Evolutionary conservation across 768 basidiomycete species (phyloP).

Genomic region (Coprinopsis strossmayeri): DNA sequence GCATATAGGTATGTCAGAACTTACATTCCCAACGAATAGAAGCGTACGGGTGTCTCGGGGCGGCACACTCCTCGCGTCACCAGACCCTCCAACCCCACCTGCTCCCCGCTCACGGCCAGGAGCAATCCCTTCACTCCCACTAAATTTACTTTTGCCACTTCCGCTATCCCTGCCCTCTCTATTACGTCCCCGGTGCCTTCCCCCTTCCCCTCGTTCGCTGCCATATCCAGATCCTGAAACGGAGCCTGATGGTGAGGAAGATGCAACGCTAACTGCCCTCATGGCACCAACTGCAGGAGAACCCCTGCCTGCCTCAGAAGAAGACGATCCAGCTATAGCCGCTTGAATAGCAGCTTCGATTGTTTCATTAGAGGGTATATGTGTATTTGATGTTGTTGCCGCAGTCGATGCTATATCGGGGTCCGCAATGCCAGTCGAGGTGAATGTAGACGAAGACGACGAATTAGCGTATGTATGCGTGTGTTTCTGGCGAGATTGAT

Average conservation of each 20-base stretch:
- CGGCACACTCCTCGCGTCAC: conserved; percentile 38
- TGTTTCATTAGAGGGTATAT: conserved; percentile 53
- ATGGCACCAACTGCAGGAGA: too few species aligned
- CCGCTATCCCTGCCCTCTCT: background rate
- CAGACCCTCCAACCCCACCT: background rate
- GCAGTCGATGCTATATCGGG: background rate
- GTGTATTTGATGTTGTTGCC: background rate
- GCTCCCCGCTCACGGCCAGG: too few species aligned
- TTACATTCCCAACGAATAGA: conserved; percentile 92
- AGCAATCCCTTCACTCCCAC: background rate
- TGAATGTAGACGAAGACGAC: background rate
- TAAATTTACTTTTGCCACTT: background rate
- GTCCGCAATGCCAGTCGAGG: background rate
- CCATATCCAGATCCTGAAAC: background rate
- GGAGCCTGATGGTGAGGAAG: background rate
- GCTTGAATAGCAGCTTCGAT: conserved; percentile 90
- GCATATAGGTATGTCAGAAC: conserved; percentile 5
- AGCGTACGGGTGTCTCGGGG: conserved; percentile 87
- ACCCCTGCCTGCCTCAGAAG: too few species aligned
- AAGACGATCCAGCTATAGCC: conserved; percentile 45
- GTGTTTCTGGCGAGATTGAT: too few species aligned
- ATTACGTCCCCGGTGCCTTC: background rate
- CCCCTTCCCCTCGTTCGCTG: background rate
- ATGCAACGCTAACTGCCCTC: background rate
- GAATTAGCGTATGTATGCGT: too few species aligned